Percentiles rank a stretch among this genome's conserved stretches.
phyloP scores from a whole-genome alignment of 2,329 filamentous ascomycete species.

The Colletotrichum sp. region DNA sequence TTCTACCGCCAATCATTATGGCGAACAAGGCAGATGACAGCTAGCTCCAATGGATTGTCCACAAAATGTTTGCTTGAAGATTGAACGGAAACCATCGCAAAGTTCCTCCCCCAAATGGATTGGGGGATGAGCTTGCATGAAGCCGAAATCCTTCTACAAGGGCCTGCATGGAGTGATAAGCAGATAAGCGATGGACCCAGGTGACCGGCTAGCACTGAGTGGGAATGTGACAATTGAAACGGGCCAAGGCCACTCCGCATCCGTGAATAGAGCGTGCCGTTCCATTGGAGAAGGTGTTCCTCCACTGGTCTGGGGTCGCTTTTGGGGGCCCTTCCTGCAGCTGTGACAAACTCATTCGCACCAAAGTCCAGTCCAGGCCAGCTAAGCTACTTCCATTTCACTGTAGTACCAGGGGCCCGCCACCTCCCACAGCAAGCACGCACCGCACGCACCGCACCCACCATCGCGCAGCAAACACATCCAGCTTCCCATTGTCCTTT shows the following conservation, averaged over 20 bases:
- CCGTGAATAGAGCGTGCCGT: background rate
- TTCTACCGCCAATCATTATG: background rate
- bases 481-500: background rate
- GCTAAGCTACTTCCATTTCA: background rate
- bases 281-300: background rate
- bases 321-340: background rate
- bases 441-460: background rate
- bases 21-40: background rate
- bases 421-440: background rate
- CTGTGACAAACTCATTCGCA: background rate
- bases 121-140: background rate
- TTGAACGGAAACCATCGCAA: background rate
- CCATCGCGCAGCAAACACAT: background rate
- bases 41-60: background rate
- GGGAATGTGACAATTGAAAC: slow-evolving; percentile 9
- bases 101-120: background rate
- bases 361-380: slow-evolving; percentile 1
- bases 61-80: background rate
- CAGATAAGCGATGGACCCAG: background rate
- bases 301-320: background rate
- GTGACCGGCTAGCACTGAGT: background rate
- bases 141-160: background rate
- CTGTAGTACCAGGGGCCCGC: background rate
- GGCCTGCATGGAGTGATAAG: background rate
- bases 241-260: slow-evolving; percentile 7